These are phyloP conservation scores for Gilbertella persicaria DNA, from an alignment of 371 early-diverging fungal genomes.

Conservation along the genomic window DNA sequence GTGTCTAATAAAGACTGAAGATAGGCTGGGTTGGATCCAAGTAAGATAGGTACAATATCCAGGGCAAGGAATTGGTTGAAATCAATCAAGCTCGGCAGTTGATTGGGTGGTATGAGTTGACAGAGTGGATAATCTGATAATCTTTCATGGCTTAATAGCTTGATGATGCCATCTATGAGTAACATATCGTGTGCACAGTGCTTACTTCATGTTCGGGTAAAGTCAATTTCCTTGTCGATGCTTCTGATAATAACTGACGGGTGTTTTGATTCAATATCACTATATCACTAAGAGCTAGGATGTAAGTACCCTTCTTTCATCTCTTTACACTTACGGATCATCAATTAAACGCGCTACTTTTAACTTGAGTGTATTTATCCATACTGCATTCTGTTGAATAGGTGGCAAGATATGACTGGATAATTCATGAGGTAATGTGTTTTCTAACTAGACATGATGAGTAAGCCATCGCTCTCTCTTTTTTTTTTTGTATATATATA, in stretches of 20 bases:
- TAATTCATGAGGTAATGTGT: slow-evolving; percentile 24
- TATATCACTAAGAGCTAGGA: slow-evolving; percentile 2
- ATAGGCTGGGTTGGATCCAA: slow-evolving; percentile 16
- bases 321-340: slow-evolving; percentile 29
- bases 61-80: slow-evolving; percentile 40
- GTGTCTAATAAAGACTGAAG: slow-evolving; percentile 31
- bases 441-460: slow-evolving; percentile 19
- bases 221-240: slow-evolving; percentile 32
- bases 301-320: not conserved
- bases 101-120: slow-evolving; percentile 18
- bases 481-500: not conserved
- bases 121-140: slow-evolving; percentile 11
- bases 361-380: slow-evolving; percentile 12
- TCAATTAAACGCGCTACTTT: slow-evolving; percentile 33
- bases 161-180: not conserved
- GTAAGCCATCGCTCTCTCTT: not conserved
- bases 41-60: slow-evolving; percentile 28
- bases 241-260: slow-evolving; percentile 15
- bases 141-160: slow-evolving; percentile 16
- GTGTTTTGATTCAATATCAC: slow-evolving; percentile 11
- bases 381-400: slow-evolving; percentile 4
- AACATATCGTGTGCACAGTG: not conserved
- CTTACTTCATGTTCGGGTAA: slow-evolving; percentile 45
- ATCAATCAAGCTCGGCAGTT: slow-evolving; percentile 32
- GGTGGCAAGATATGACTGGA: slow-evolving; percentile 11